phyloP scores from a whole-genome alignment of 2,329 filamentous ascomycete species.

The Capronia coronata region DNA sequence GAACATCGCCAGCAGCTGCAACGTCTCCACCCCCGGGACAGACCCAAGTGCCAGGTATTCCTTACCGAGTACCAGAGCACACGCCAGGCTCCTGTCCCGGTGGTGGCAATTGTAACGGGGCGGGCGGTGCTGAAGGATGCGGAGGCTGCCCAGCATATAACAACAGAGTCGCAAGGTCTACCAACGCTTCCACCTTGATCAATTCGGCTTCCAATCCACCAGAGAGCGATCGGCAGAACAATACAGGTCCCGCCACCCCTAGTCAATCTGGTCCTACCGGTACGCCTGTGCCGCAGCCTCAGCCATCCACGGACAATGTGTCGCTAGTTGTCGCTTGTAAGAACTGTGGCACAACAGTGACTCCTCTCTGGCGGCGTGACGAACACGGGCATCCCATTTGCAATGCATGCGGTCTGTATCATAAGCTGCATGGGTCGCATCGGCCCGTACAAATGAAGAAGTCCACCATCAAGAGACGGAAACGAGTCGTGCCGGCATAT shows the following conservation, averaged over 20 bases:
- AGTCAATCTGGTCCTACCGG: constrained; percentile 2
- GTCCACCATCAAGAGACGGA: constrained; percentile 88
- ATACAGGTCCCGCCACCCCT: constrained; percentile 7
- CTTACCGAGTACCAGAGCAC: constrained; percentile 28
- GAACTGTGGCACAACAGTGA: constrained; percentile 94
- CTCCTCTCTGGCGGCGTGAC: constrained; percentile 89
- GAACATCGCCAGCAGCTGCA: constrained; percentile 21
- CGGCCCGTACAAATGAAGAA: constrained; percentile 98
- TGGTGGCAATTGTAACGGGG: constrained; percentile 91
- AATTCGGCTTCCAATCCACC: constrained; percentile 1
- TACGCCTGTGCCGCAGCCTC: constrained; percentile 9
- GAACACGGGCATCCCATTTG: constrained; percentile 95
- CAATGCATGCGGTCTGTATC: constrained; percentile 94
- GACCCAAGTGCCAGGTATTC: constrained; percentile 11
- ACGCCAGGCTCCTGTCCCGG: constrained; percentile 85
- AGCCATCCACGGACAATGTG: constrained; percentile 9
- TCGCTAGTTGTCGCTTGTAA: constrained; percentile 80
- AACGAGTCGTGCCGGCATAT: constrained; percentile 81
- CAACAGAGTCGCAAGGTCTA: constrained; percentile 66
- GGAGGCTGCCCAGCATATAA: constrained; percentile 96
- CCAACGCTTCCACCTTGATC: constrained; percentile 11
- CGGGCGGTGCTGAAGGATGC: constrained; percentile 88
- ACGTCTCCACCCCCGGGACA: constrained; percentile 33
- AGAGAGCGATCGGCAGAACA: constrained; percentile 8
- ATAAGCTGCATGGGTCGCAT: constrained; percentile 91